Evolutionary conservation across 305 asterid genomes (phyloP).

Genomic region (Coffea humblotiana): DNA sequence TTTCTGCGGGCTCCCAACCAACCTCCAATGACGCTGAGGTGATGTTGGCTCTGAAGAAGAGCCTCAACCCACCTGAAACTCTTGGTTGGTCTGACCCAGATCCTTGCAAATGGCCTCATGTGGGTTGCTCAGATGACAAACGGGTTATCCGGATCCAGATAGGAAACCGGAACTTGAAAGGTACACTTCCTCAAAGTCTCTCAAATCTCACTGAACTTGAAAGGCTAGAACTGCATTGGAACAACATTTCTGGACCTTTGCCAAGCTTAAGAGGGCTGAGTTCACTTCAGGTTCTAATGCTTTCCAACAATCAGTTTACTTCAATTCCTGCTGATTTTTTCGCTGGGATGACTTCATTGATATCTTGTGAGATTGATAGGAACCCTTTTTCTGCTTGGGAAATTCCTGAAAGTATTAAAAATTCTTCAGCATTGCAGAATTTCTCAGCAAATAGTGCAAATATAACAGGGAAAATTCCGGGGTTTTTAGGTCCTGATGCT

Average conservation of each 20-base stretch:
- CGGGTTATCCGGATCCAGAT: slow-evolving; percentile 87
- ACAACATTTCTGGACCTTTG: slow-evolving; percentile 79
- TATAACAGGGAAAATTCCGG: slow-evolving; percentile 63
- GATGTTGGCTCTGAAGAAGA: slow-evolving; percentile 69
- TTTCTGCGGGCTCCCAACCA: slow-evolving; percentile 35
- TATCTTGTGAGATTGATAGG: slow-evolving; percentile 66
- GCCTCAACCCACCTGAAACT: slow-evolving; percentile 50
- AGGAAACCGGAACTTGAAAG: slow-evolving; percentile 63
- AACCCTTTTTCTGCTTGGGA: slow-evolving; percentile 77
- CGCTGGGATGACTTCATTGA: slow-evolving; percentile 69
- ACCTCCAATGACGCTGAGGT: slow-evolving; percentile 40
- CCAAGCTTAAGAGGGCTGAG: slow-evolving; percentile 63
- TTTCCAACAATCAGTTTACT: slow-evolving; percentile 63
- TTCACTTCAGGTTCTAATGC: slow-evolving; percentile 63
- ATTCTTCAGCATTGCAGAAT: slow-evolving; percentile 67
- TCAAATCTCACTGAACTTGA: slow-evolving; percentile 59
- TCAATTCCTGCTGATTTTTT: slow-evolving; percentile 77
- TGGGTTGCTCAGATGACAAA: slow-evolving; percentile 52
- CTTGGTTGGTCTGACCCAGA: slow-evolving; percentile 79
- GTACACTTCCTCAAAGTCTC: slow-evolving; percentile 70
- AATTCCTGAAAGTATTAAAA: slow-evolving; percentile 60
- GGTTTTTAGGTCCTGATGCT: slow-evolving; percentile 62
- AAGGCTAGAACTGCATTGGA: slow-evolving; percentile 80
- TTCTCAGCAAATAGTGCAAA: slow-evolving; percentile 84
- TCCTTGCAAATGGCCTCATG: slow-evolving; percentile 74